Evolutionary conservation across 768 basidiomycete species (phyloP).

Genomic region (Termitomyces sp.): DNA sequence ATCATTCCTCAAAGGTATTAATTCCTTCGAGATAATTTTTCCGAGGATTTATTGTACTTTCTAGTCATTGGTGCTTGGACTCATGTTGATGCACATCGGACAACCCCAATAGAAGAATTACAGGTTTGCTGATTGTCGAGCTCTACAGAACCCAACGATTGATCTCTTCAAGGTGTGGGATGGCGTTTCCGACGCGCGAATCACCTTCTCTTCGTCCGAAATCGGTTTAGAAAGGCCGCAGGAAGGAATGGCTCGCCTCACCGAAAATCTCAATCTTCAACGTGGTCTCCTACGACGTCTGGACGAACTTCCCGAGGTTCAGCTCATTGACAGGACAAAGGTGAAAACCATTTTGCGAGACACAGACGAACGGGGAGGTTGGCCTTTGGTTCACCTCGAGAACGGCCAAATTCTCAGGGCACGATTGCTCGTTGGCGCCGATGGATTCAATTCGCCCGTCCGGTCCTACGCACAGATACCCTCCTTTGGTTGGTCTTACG

Average conservation of each 20-base stretch:
- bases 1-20: constrained; percentile 57
- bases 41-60: constrained; percentile 1
- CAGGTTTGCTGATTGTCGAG: constrained; percentile 45
- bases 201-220: constrained; percentile 51
- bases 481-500: constrained; percentile 89
- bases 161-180: constrained; percentile 72
- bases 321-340: constrained; percentile 65
- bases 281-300: constrained; percentile 67
- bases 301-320: constrained; percentile 40
- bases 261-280: constrained; percentile 77
- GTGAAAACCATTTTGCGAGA: constrained; percentile 66
- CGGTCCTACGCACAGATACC: constrained; percentile 79
- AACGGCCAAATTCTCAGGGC: constrained; percentile 61
- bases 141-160: not conserved
- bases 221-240: constrained; percentile 22
- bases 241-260: constrained; percentile 71
- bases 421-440: constrained; percentile 81
- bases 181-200: constrained; percentile 75
- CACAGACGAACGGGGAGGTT: constrained; percentile 47
- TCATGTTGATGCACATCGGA: constrained; percentile 61
- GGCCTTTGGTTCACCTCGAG: constrained; percentile 78
- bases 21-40: not conserved
- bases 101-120: constrained; percentile 80
- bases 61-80: constrained; percentile 83
- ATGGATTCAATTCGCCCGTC: constrained; percentile 94